A percentile compares a stretch with the other conserved stretches of the same genome.
Evolutionary conservation across 2,329 filamentous ascomycete genomes (phyloP).

Genomic region (Botrytis medusae): DNA sequence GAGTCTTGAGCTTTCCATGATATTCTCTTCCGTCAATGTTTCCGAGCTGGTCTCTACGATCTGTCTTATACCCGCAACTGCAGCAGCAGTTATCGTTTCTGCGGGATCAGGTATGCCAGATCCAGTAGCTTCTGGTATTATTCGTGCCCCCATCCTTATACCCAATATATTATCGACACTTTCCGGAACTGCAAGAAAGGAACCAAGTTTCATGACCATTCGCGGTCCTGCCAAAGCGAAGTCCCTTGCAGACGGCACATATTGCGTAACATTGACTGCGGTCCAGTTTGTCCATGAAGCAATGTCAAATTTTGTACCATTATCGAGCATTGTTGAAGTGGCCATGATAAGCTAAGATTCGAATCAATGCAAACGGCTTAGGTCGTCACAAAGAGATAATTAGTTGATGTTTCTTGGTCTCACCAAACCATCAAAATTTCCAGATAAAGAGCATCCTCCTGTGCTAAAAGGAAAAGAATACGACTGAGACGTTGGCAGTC

Average conservation of each 20-base stretch:
- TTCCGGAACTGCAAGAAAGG: constrained; percentile 60
- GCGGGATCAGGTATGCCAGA: constrained; percentile 45
- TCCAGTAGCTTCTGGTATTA: constrained; percentile 59
- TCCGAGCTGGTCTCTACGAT: constrained; percentile 33
- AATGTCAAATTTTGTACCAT: constrained; percentile 44
- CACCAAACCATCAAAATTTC: constrained; percentile 17
- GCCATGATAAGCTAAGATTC: constrained; percentile 29
- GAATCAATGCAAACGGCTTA: constrained; percentile 7
- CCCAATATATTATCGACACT: constrained; percentile 54
- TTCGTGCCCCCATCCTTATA: constrained; percentile 55
- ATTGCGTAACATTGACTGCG: constrained; percentile 53
- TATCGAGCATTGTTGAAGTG: constrained; percentile 29
- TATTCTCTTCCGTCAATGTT: constrained; percentile 42
- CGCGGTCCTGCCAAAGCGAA: constrained; percentile 68
- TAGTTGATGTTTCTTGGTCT: constrained; percentile 17
- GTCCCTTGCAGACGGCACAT: constrained; percentile 65
- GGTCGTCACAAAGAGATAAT: constrained; percentile 19
- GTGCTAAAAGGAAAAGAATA: background rate
- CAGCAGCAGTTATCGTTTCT: constrained; percentile 43
- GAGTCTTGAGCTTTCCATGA: constrained; percentile 49
- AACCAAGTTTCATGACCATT: constrained; percentile 66
- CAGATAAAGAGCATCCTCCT: constrained; percentile 20
- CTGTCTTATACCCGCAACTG: constrained; percentile 42
- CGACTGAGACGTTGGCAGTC: background rate
- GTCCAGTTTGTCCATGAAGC: constrained; percentile 55